Conservation (phyloP, 768 basidiomycete genomes). For the Amanita muscaria region DNA sequence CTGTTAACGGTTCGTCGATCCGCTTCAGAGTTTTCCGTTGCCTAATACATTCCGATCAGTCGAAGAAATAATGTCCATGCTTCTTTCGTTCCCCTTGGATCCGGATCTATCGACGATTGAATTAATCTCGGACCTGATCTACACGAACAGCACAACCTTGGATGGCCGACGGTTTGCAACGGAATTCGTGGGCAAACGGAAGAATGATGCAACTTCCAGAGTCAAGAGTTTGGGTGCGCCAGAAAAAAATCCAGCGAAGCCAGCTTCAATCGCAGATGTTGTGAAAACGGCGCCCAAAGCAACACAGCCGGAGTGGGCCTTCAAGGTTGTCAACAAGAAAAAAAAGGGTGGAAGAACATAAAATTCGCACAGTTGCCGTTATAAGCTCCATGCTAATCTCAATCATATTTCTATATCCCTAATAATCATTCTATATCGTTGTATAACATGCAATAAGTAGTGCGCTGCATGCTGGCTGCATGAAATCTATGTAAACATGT, state of each 20-base stretch:
- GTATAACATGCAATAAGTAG: slow-evolving; percentile 7
- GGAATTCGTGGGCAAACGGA: slow-evolving; percentile 83
- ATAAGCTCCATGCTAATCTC: slow-evolving; percentile 4
- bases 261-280: slow-evolving; percentile 77
- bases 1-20: slow-evolving; percentile 53
- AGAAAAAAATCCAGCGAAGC: slow-evolving; percentile 37
- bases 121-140: slow-evolving; percentile 92
- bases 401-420: slow-evolving; percentile 2
- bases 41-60: slow-evolving; percentile 56
- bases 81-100: slow-evolving; percentile 89
- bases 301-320: slow-evolving; percentile 71
- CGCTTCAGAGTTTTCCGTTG: slow-evolving; percentile 4
- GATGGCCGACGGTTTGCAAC: slow-evolving; percentile 93
- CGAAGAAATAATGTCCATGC: slow-evolving; percentile 94
- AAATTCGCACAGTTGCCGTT: slow-evolving; percentile 7
- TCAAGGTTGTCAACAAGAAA: slow-evolving; percentile 94
- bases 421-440: slow-evolving; percentile 4
- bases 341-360: slow-evolving; percentile 69
- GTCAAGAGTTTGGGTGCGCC: slow-evolving; percentile 9
- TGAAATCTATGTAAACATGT: too few relatives aligned
- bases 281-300: slow-evolving; percentile 84
- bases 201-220: slow-evolving; percentile 54
- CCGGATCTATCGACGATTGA: slow-evolving; percentile 76
- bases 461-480: too few relatives aligned
- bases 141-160: slow-evolving; percentile 88